Percentiles rank a stretch among this genome's conserved stretches.
phyloP scores from a whole-genome alignment of 2,329 filamentous ascomycete species.

The Aphanocladium album region DNA sequence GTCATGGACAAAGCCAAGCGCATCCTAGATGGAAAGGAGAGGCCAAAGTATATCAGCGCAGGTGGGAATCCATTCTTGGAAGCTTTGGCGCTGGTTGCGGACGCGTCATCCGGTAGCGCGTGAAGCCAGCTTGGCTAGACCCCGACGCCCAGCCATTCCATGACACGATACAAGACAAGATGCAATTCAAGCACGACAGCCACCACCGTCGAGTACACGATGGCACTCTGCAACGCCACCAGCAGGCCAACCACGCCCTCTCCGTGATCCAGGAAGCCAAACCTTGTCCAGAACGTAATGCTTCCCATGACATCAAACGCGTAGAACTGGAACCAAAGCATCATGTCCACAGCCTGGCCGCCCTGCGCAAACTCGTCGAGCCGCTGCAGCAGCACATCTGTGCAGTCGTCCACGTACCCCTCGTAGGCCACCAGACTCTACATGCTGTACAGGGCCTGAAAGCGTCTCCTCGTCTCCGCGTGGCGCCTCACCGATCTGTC shows the following conservation, averaged over 20 bases:
- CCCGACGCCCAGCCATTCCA: conserved; percentile 15
- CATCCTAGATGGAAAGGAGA: too few species aligned
- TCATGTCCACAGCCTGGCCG: conserved; percentile 26
- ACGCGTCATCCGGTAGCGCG: too few species aligned
- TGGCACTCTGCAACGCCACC: conserved; percentile 18
- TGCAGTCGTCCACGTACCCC: conserved; percentile 42
- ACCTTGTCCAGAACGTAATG: conserved; percentile 35
- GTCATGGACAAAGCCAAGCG: too few species aligned
- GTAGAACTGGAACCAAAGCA: conserved; percentile 41
- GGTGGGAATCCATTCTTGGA: too few species aligned
- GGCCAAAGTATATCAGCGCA: too few species aligned
- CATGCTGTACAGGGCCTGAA: conserved; percentile 43
- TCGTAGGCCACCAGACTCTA: conserved; percentile 44
- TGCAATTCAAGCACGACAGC: conserved; percentile 20
- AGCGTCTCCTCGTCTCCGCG: conserved; percentile 32
- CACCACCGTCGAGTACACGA: conserved; percentile 21
- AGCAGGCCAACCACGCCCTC: conserved; percentile 41
- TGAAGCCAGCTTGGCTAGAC: too few species aligned
- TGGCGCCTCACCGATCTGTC: conserved; percentile 33
- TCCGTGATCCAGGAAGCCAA: conserved; percentile 42
- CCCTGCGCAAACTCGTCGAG: conserved; percentile 32
- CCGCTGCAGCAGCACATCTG: conserved; percentile 33
- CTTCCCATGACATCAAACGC: conserved; percentile 48
- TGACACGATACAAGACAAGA: conserved; percentile 17
- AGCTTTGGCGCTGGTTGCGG: too few species aligned